These are phyloP conservation scores for Lecanicillium sp. DNA, from an alignment of 2,329 filamentous ascomycete species.

Conservation along the genomic window DNA sequence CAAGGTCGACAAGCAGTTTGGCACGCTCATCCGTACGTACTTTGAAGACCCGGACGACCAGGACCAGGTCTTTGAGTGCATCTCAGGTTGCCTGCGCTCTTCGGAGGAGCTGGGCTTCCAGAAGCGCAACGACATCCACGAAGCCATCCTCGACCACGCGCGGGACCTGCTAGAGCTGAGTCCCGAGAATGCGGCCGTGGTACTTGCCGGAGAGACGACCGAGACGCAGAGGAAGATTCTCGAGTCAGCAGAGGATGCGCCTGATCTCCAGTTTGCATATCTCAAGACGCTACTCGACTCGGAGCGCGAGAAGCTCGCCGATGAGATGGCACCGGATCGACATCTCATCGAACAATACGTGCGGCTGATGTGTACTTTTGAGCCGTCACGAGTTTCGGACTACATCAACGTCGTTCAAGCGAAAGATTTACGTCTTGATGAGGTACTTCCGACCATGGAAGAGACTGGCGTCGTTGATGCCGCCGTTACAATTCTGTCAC, in stretches of 20 bases:
- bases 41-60: constrained; percentile 79
- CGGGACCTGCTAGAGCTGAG: constrained; percentile 61
- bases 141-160: constrained; percentile 60
- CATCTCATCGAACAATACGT: constrained; percentile 78
- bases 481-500: constrained; percentile 82
- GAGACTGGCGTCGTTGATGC: constrained; percentile 86
- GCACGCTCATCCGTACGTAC: constrained; percentile 70
- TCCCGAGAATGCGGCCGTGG: constrained; percentile 57
- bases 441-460: constrained; percentile 82
- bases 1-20: constrained; percentile 70
- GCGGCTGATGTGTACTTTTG: constrained; percentile 82
- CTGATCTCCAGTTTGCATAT: constrained; percentile 68
- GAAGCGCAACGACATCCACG: constrained; percentile 65
- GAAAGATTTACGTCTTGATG: constrained; percentile 71
- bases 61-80: constrained; percentile 69
- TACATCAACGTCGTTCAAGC: constrained; percentile 74
- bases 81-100: constrained; percentile 66
- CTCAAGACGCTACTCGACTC: constrained; percentile 70
- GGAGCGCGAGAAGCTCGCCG: constrained; percentile 22
- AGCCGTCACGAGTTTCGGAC: constrained; percentile 74
- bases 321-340: constrained; percentile 37
- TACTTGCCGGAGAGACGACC: constrained; percentile 54
- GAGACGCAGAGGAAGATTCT: constrained; percentile 64
- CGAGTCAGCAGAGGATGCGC: constrained; percentile 52
- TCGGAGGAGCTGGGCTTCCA: constrained; percentile 58